Conservation (phyloP, 768 basidiomycete genomes). For the Zangia roseola region DNA sequence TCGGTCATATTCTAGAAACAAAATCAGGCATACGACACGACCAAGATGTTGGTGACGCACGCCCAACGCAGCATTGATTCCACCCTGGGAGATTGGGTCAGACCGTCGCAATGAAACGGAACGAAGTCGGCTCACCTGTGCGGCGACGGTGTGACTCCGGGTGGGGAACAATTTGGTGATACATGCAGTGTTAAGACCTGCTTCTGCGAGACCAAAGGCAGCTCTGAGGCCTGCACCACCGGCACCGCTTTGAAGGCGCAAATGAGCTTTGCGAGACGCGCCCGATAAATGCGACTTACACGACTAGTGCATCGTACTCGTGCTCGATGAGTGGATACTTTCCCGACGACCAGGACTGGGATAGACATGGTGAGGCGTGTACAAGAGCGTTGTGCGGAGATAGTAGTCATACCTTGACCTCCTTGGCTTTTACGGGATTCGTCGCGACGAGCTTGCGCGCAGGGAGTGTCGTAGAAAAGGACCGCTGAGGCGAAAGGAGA, state of each 20-base stretch:
- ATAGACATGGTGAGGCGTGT: constrained; percentile 4
- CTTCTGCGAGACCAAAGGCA: constrained; percentile 97
- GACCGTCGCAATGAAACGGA: not conserved
- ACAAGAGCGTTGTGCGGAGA: constrained; percentile 7
- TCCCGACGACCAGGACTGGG: constrained; percentile 72
- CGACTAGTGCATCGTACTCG: constrained; percentile 97
- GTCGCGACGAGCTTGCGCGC: constrained; percentile 63
- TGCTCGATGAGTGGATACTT: constrained; percentile 98
- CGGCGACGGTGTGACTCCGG: constrained; percentile 97
- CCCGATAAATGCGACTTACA: constrained; percentile 58
- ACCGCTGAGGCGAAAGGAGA: constrained; percentile 48
- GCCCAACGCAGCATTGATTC: constrained; percentile 96
- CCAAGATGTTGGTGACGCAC: constrained; percentile 43
- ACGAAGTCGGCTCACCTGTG: constrained; percentile 59
- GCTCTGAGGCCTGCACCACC: constrained; percentile 98
- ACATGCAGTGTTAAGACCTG: constrained; percentile 98
- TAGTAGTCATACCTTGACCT: constrained; percentile 73
- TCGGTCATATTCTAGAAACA: constrained; percentile 89
- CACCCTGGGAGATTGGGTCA: constrained; percentile 57
- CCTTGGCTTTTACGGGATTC: constrained; percentile 76
- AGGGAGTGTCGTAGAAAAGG: constrained; percentile 66
- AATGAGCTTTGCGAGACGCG: constrained; percentile 13
- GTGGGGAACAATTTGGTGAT: constrained; percentile 99
- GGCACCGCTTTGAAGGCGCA: constrained; percentile 66
- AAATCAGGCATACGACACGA: constrained; percentile 5